phyloP scores from a whole-genome alignment of 805 yeast genomes.

The Zygoascus flipseniorum region DNA sequence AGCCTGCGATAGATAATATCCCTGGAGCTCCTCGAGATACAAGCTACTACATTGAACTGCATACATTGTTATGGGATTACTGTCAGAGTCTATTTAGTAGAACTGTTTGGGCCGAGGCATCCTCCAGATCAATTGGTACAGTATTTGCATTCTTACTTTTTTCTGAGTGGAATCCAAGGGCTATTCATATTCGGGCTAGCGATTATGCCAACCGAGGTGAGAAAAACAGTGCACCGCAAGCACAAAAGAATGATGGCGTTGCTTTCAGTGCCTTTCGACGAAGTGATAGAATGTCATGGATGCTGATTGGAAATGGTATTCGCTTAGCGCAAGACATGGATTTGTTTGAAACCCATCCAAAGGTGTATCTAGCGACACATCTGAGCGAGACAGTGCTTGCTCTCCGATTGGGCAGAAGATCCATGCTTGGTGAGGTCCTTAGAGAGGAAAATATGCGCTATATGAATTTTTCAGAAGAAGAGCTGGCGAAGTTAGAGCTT shows the following conservation, averaged over 20 bases:
- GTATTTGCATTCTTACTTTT: slow-evolving; percentile 74
- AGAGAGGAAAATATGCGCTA: slow-evolving; percentile 40
- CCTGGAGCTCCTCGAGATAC: background rate
- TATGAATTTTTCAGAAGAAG: slow-evolving; percentile 50
- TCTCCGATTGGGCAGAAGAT: slow-evolving; percentile 67
- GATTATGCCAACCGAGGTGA: slow-evolving; percentile 43
- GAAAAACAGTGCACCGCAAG: slow-evolving; percentile 1
- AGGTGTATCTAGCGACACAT: slow-evolving; percentile 76
- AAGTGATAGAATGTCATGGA: slow-evolving; percentile 87
- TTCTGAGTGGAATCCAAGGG: slow-evolving; percentile 95
- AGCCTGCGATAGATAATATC: background rate
- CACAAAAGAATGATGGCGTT: slow-evolving; percentile 32
- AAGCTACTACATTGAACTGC: slow-evolving; percentile 25
- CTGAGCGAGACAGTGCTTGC: slow-evolving; percentile 76
- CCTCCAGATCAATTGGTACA: slow-evolving; percentile 79
- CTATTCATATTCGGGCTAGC: slow-evolving; percentile 80
- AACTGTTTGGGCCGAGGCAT: slow-evolving; percentile 91
- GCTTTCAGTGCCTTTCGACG: slow-evolving; percentile 70
- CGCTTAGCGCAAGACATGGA: slow-evolving; percentile 83
- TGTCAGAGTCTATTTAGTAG: slow-evolving; percentile 75
- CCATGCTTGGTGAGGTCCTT: slow-evolving; percentile 62
- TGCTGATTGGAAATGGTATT: slow-evolving; percentile 82
- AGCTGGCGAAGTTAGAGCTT: slow-evolving; percentile 72
- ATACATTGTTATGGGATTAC: slow-evolving; percentile 74
- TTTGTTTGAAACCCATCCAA: slow-evolving; percentile 61